These are phyloP conservation scores for Syncephalis plumigaleata DNA, from an alignment of 371 early-diverging fungal species.

Conservation along the genomic window DNA sequence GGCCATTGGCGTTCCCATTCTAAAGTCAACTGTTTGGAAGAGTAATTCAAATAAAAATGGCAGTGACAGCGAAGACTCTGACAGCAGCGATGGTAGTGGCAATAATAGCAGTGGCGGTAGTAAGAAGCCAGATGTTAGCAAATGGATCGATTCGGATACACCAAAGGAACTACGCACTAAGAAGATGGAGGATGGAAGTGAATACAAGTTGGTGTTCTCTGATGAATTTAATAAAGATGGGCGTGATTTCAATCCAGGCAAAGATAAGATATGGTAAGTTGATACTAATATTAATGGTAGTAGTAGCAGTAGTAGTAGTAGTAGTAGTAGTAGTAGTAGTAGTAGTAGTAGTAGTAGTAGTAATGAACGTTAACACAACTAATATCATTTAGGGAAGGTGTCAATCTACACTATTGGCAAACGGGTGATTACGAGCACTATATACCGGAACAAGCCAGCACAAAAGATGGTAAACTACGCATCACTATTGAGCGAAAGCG, in stretches of 20 bases:
- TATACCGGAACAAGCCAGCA: slow-evolving; percentile 19
- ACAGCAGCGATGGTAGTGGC: too few relatives aligned
- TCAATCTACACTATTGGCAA: slow-evolving; percentile 29
- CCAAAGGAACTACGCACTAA: slow-evolving; percentile 3
- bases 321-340: too few relatives aligned
- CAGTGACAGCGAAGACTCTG: too few relatives aligned
- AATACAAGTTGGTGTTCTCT: slow-evolving; percentile 21
- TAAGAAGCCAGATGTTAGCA: too few relatives aligned
- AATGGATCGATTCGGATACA: slow-evolving; percentile 12
- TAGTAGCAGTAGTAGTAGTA: too few relatives aligned
- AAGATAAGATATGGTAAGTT: slow-evolving; percentile 21
- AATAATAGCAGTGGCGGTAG: too few relatives aligned
- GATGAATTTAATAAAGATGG: slow-evolving; percentile 33
- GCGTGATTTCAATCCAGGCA: slow-evolving; percentile 25
- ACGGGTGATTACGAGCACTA: slow-evolving; percentile 28
- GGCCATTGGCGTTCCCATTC: too few relatives aligned
- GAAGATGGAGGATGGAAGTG: slow-evolving; percentile 5
- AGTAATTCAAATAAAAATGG: too few relatives aligned
- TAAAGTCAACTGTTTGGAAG: too few relatives aligned
- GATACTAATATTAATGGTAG: neutral
- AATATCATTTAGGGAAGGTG: slow-evolving; percentile 24
- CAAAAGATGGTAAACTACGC: slow-evolving; percentile 21
- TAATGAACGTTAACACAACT: too few relatives aligned
- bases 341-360: too few relatives aligned
- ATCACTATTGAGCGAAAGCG: slow-evolving; percentile 20